Evolutionary conservation across 495 filamentous ascomycete species (phyloP).

Genomic region (Penicillium robsamsonii): DNA sequence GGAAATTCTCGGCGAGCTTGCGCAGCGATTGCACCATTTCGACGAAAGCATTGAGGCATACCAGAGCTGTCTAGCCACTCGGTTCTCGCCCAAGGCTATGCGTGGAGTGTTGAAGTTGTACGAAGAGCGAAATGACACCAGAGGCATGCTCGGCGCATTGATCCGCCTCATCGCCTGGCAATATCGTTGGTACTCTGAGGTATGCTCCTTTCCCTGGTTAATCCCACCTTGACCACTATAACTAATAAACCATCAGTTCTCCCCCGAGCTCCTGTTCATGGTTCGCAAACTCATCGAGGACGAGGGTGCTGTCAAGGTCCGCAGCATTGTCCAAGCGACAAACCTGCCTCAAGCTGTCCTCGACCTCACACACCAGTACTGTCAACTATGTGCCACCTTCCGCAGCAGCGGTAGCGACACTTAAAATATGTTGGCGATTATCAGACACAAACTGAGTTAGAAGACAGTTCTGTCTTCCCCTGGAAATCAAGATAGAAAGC

Average conservation of each 20-base stretch:
- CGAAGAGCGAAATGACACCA: conserved; percentile 68
- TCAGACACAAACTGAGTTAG: not conserved
- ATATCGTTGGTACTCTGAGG: conserved; percentile 97
- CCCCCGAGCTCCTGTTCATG: conserved; percentile 78
- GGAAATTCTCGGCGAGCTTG: conserved; percentile 94
- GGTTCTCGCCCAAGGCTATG: conserved; percentile 89
- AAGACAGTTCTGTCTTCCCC: conserved; percentile 4
- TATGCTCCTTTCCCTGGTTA: conserved; percentile 31
- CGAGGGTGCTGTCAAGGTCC: conserved; percentile 94
- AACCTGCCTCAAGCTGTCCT: conserved; percentile 88
- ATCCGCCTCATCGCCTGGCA: conserved; percentile 95
- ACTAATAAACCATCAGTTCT: conserved; percentile 62
- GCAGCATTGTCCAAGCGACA: conserved; percentile 95
- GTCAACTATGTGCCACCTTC: conserved; percentile 89
- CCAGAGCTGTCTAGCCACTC: conserved; percentile 71
- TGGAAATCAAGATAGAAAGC: conserved; percentile 17
- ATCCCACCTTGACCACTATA: not conserved
- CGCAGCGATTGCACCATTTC: conserved; percentile 83
- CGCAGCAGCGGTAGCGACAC: conserved; percentile 91
- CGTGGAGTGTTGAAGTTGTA: conserved; percentile 76
- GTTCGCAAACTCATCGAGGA: conserved; percentile 93
- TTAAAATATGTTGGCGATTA: conserved; percentile 37
- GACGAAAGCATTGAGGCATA: conserved; percentile 93
- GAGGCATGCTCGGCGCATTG: conserved; percentile 72
- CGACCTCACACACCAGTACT: conserved; percentile 95